Conservation (phyloP, 768 basidiomycete species). For the Mycena filopes region DNA sequence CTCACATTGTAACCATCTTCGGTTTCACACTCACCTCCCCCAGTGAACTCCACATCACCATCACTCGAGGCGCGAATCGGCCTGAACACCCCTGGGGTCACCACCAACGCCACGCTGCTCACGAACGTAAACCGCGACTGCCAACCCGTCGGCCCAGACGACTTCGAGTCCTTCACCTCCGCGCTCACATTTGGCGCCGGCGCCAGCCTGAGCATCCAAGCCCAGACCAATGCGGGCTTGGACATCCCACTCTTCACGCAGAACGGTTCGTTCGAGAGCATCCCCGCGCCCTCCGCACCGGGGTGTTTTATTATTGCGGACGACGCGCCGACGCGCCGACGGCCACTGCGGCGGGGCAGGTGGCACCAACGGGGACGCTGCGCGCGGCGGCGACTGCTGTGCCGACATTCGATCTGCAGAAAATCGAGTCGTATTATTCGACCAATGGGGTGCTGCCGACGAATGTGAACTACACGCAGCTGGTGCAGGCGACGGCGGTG, state of each 20-base stretch:
- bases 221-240: too few relatives aligned
- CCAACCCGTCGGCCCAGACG: constrained; percentile 10
- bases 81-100: constrained; percentile 19
- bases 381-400: constrained; percentile 1
- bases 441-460: constrained; percentile 9
- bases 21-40: not conserved
- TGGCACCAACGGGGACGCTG: constrained; percentile 20
- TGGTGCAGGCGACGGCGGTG: constrained; percentile 16
- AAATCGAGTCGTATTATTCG: constrained; percentile 21
- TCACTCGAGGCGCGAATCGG: not conserved
- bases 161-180: constrained; percentile 23
- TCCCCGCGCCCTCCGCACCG: not conserved
- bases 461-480: constrained; percentile 25
- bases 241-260: not conserved
- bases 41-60: too few relatives aligned
- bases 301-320: constrained; percentile 21
- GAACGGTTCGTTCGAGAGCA: not conserved
- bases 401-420: constrained; percentile 12
- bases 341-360: not conserved
- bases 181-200: too few relatives aligned
- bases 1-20: too few relatives aligned
- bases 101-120: not conserved
- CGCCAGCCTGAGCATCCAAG: too few relatives aligned
- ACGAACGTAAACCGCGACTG: constrained; percentile 20
- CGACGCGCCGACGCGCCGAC: not conserved